Conservation (phyloP, 2,329 filamentous ascomycete genomes). For the Orbilia quercus region DNA sequence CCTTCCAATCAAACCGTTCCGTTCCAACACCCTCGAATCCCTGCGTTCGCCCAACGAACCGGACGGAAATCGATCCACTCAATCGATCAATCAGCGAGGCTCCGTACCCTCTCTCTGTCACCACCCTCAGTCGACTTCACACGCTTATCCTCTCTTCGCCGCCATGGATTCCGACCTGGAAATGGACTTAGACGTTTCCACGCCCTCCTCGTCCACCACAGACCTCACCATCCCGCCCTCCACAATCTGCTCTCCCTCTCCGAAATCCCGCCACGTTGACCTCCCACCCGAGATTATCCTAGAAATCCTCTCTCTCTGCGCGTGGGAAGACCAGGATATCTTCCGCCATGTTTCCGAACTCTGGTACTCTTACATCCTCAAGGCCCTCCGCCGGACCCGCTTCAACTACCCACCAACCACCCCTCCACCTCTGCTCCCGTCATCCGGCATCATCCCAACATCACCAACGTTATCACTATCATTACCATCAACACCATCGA, state of each 20-base stretch:
- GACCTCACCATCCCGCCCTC: slow-evolving; percentile 46
- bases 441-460: slow-evolving; percentile 3
- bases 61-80: not conserved
- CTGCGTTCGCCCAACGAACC: slow-evolving; percentile 6
- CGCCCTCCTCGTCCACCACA: slow-evolving; percentile 39
- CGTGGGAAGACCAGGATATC: slow-evolving; percentile 54
- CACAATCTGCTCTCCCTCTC: slow-evolving; percentile 20
- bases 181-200: slow-evolving; percentile 48
- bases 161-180: slow-evolving; percentile 49
- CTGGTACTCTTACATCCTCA: slow-evolving; percentile 53
- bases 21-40: slow-evolving; percentile 2
- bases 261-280: slow-evolving; percentile 37
- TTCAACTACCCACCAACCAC: slow-evolving; percentile 33
- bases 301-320: slow-evolving; percentile 55
- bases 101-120: not conserved
- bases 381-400: slow-evolving; percentile 50
- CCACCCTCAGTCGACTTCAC: slow-evolving; percentile 2
- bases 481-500: not conserved
- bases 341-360: slow-evolving; percentile 55
- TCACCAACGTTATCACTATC: not conserved
- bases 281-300: slow-evolving; percentile 55
- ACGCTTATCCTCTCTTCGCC: not conserved
- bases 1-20: not conserved
- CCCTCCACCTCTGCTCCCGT: too few species aligned
- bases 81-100: not conserved